Conservation (phyloP, 306 rosid genomes). For the Trifolium dubium region DNA sequence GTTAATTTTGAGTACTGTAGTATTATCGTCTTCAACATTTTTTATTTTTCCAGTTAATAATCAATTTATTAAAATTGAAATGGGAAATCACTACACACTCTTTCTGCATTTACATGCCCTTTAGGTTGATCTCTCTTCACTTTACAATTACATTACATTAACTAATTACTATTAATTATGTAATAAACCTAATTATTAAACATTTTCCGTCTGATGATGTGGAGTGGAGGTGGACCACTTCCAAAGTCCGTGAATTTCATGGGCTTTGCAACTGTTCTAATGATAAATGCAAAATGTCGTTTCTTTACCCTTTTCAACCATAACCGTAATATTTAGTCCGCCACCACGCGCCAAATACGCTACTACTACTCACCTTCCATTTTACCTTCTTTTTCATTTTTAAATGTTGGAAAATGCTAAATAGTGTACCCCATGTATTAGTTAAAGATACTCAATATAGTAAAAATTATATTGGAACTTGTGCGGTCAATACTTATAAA, state of each 20-base stretch:
- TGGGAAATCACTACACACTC: background rate
- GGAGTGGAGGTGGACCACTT: conserved; percentile 41
- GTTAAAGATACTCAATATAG: too few species aligned
- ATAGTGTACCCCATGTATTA: too few species aligned
- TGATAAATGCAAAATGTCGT: background rate
- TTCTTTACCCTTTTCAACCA: background rate
- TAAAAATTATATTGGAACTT: too few species aligned
- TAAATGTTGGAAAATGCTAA: too few species aligned
- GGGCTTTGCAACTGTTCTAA: conserved; percentile 24
- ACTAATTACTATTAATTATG: too few species aligned
- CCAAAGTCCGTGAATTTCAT: conserved; percentile 43
- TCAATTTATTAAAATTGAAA: background rate
- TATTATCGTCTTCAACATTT: too few species aligned
- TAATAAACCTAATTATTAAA: background rate
- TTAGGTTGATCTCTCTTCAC: too few species aligned
- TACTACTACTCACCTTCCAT: conserved; percentile 1
- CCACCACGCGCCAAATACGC: conserved; percentile 27
- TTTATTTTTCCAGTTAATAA: background rate
- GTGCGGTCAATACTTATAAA: too few species aligned
- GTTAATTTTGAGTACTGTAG: too few species aligned
- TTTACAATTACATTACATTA: too few species aligned
- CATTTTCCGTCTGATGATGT: background rate
- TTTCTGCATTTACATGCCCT: background rate
- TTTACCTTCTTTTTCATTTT: background rate
- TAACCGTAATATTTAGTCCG: background rate